phyloP scores from a whole-genome alignment of 2,329 filamentous ascomycete species.

The Tricladium varicosporioides region DNA sequence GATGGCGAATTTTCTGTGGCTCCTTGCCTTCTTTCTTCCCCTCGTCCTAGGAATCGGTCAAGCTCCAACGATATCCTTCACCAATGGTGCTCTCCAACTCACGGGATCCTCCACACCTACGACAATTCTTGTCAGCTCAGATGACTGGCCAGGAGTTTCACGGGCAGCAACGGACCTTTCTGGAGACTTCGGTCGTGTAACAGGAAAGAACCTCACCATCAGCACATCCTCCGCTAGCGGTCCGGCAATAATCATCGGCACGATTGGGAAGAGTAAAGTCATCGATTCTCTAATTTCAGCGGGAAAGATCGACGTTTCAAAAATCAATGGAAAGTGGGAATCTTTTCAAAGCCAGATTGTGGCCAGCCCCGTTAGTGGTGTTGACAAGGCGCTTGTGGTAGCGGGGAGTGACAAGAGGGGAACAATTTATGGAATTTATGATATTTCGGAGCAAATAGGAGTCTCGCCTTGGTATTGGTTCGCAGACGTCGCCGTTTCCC shows the following conservation, averaged over 20 bases:
- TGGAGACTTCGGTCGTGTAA: constrained; percentile 65
- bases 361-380: constrained; percentile 52
- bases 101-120: constrained; percentile 7
- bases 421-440: constrained; percentile 69
- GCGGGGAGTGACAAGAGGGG: constrained; percentile 63
- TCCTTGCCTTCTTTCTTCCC: neutral
- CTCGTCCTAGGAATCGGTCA: constrained; percentile 8
- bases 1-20: neutral
- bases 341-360: constrained; percentile 61
- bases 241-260: constrained; percentile 62
- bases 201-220: constrained; percentile 57
- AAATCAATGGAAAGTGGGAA: constrained; percentile 65
- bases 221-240: constrained; percentile 21
- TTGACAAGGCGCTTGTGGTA: constrained; percentile 59
- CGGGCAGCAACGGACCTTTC: constrained; percentile 50
- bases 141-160: constrained; percentile 15
- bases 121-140: constrained; percentile 9
- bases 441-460: constrained; percentile 68
- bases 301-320: constrained; percentile 55
- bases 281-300: constrained; percentile 56
- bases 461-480: constrained; percentile 62
- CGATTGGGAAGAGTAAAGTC: constrained; percentile 59
- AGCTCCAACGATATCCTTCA: constrained; percentile 12
- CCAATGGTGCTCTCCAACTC: constrained; percentile 11
- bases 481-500: constrained; percentile 48